A percentile compares a stretch with the other conserved stretches of the same genome.
Conservation (phyloP, 2,329 filamentous ascomycete species). For the Aspergillus sergii region DNA sequence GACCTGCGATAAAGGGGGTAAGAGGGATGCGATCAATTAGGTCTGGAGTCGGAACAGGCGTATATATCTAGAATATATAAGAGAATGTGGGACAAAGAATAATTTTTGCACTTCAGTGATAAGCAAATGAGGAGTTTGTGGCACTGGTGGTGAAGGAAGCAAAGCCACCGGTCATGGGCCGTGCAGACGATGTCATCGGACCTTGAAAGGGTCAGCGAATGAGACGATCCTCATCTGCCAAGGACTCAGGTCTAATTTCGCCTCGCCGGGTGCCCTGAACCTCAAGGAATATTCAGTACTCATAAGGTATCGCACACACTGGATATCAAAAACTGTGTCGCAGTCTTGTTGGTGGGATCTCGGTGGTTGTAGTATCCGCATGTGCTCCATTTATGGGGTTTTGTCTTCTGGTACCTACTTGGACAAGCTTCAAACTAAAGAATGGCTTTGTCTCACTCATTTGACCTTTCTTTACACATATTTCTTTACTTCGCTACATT, state of each 20-base stretch:
- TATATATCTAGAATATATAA: constrained; percentile 6
- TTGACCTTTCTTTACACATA: background rate
- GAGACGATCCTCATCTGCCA: constrained; percentile 61
- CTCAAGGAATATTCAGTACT: background rate
- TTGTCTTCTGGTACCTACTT: background rate
- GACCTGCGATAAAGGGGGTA: constrained; percentile 26
- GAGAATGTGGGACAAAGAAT: background rate
- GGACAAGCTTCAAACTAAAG: constrained; percentile 1
- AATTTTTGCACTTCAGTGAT: constrained; percentile 3
- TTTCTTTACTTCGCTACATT: background rate
- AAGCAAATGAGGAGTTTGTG: constrained; percentile 16
- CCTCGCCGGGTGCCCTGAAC: constrained; percentile 19
- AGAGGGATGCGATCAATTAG: constrained; percentile 6
- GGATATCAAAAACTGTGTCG: background rate
- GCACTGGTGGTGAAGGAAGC: constrained; percentile 22
- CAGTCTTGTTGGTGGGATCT: background rate
- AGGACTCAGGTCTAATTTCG: constrained; percentile 15
- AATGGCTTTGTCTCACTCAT: background rate
- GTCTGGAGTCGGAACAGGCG: background rate
- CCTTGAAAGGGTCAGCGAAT: constrained; percentile 36
- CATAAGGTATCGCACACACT: background rate
- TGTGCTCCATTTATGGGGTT: background rate
- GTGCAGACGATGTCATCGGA: constrained; percentile 39
- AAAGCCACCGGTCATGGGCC: constrained; percentile 26
- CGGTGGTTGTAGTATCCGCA: background rate